phyloP scores from a whole-genome alignment of 2,329 filamentous ascomycete species.

The Colletotrichum simmondsii region DNA sequence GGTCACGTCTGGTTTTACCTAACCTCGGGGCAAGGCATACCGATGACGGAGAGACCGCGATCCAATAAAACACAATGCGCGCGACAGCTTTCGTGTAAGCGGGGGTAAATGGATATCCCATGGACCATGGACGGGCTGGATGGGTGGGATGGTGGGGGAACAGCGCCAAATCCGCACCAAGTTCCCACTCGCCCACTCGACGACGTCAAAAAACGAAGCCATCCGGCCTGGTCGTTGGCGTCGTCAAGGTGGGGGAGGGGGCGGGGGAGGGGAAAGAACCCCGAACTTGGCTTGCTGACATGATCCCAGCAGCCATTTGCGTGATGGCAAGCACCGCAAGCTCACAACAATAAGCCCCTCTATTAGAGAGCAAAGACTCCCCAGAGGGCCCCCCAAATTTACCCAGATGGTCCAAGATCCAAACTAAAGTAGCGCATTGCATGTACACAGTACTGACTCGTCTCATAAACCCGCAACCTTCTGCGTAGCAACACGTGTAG shows the following conservation, averaged over 20 bases:
- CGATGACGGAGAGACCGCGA: conserved; percentile 22
- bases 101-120: neutral
- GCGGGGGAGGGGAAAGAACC: conserved; percentile 9
- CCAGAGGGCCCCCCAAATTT: neutral
- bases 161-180: neutral
- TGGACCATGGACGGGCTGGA: neutral
- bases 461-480: conserved; percentile 2
- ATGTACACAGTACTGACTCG: conserved; percentile 5
- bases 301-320: neutral
- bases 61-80: neutral
- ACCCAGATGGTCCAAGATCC: neutral
- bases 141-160: conserved; percentile 20
- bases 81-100: neutral
- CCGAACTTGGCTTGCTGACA: neutral
- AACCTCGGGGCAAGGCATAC: conserved; percentile 20
- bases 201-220: neutral
- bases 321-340: neutral
- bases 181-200: neutral
- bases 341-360: too few species aligned
- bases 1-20: conserved; percentile 10
- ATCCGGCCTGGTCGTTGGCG: neutral
- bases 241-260: neutral
- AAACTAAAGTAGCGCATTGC: neutral
- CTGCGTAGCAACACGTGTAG: neutral
- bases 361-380: too few species aligned